Evolutionary conservation across 2,329 filamentous ascomycete species (phyloP), one percentile per base, ranked within the genome.

Genomic region (Fusarium brevicatenulatum): DNA sequence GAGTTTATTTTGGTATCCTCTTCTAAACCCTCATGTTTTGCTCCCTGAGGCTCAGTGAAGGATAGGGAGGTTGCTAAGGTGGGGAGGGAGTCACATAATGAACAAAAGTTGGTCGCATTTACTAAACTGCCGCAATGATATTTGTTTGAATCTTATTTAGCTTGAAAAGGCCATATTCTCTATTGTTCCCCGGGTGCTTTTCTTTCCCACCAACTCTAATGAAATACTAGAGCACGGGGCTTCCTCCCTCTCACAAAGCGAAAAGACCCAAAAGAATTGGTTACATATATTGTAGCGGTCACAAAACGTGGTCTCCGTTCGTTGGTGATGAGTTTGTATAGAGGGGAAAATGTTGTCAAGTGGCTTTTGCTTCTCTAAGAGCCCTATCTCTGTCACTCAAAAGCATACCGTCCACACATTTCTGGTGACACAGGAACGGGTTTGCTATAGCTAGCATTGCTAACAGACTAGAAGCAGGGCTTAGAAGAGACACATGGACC

Each of bases 111-210:
- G 8, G n/a, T 18, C 7, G 5, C 16, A 19, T 34, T 25, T 21
- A 25, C 30, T 15, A 25, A 21, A 49, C 21, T 52, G n/a, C 30
- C n/a, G 15, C 5, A 15, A 25, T 4, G n/a, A 15, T 36, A 25
- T 8, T 36, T 1, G 9, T 52, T 6, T 36, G 1, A 0, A 36
- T 15, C 12, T 52, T 9, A 7, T 9, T 10, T 8, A 21, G 4
- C 12, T 15, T 0, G 12, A 15, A 8, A 52, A 34, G 2, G 11
- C 47, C 16, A 25, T 34, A 6, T 15, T 23, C n/a, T 23, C 16
- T 34, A 18, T 25, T 9, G 9, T 34, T 4, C 12, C 4, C n/a
- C 0, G 2, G 30, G 47, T 9, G 47, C 30, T 23, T 50, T 34
- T 23, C 16, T 34, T 34, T 19, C 30, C 19, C 47, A 34, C 30